These are phyloP conservation scores for Lactarius akahatsu DNA, from an alignment of 768 basidiomycete genomes.

Conservation along the genomic window DNA sequence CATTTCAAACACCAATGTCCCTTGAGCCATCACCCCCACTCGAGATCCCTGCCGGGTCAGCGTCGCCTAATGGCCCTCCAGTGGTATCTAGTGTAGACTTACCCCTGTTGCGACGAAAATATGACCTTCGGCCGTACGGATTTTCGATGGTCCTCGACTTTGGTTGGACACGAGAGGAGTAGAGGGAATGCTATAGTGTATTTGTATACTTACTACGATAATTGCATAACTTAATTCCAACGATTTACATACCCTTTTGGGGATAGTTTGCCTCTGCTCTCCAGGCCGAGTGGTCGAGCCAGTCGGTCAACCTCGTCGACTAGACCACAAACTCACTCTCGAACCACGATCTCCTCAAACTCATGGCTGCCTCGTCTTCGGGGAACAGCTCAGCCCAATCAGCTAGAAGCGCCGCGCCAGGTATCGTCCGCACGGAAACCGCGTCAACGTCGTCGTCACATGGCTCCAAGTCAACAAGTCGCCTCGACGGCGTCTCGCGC, in stretches of 20 bases:
- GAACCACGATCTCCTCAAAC: constrained; percentile 8
- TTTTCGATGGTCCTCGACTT: constrained; percentile 74
- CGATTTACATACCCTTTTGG: not conserved
- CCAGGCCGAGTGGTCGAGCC: constrained; percentile 2
- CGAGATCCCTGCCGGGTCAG: not conserved
- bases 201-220: constrained; percentile 18
- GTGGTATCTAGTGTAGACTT: constrained; percentile 6
- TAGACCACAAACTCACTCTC: not conserved
- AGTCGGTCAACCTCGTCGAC: constrained; percentile 4
- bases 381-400: constrained; percentile 31
- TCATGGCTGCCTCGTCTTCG: constrained; percentile 34
- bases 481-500: constrained; percentile 64
- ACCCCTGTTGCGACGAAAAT: constrained; percentile 41
- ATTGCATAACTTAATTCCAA: constrained; percentile 13
- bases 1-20: not conserved
- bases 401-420: constrained; percentile 42
- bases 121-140: constrained; percentile 73
- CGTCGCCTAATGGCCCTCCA: constrained; percentile 9
- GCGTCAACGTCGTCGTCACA: constrained; percentile 22
- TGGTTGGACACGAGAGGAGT: constrained; percentile 50
- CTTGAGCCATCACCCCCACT: not conserved
- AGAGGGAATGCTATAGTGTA: not conserved
- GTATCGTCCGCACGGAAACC: constrained; percentile 34
- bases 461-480: constrained; percentile 36
- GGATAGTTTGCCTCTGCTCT: constrained; percentile 1